A percentile compares a stretch with the other conserved stretches of the same genome.
Conservation (phyloP, 2,329 filamentous ascomycete genomes). For the Ascochyta viciae-villosae region DNA sequence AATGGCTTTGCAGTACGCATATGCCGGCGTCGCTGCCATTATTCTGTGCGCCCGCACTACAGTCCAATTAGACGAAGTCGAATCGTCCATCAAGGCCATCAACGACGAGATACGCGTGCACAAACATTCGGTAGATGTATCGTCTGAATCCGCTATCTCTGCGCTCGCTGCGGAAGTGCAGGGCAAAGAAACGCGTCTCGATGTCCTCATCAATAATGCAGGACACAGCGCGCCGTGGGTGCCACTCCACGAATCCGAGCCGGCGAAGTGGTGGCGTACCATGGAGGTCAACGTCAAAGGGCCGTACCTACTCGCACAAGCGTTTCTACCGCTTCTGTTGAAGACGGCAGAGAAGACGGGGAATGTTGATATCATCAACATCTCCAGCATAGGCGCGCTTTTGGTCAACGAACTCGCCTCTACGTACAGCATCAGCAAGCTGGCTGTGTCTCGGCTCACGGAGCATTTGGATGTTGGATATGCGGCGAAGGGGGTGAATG, state of each 20-base stretch:
- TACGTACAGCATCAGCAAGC: slow-evolving; percentile 58
- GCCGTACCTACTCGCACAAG: slow-evolving; percentile 53
- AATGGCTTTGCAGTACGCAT: slow-evolving; percentile 62
- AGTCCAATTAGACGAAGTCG: slow-evolving; percentile 45
- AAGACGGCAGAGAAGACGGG: slow-evolving; percentile 22
- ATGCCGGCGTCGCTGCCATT: slow-evolving; percentile 60
- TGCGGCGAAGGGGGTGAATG: slow-evolving; percentile 27
- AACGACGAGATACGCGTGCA: slow-evolving; percentile 53
- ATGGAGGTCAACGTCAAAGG: slow-evolving; percentile 61
- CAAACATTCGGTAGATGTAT: slow-evolving; percentile 54
- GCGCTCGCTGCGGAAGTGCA: slow-evolving; percentile 44
- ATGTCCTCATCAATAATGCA: slow-evolving; percentile 60
- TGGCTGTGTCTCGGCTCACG: slow-evolving; percentile 58
- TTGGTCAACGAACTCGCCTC: slow-evolving; percentile 3
- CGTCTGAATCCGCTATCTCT: slow-evolving; percentile 46
- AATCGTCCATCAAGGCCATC: slow-evolving; percentile 47
- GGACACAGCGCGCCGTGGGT: slow-evolving; percentile 45
- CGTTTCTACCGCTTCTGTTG: slow-evolving; percentile 55
- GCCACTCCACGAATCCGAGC: slow-evolving; percentile 45
- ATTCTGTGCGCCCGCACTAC: slow-evolving; percentile 61
- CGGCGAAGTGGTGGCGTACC: slow-evolving; percentile 51
- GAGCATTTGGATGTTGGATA: slow-evolving; percentile 58
- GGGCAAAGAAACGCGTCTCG: slow-evolving; percentile 36
- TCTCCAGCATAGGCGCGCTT: slow-evolving; percentile 55
- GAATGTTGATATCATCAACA: slow-evolving; percentile 51